A percentile compares a stretch with the other conserved stretches of the same genome.
Evolutionary conservation across 2,329 filamentous ascomycete species (phyloP).

Genomic region (Sarocladium strictum): DNA sequence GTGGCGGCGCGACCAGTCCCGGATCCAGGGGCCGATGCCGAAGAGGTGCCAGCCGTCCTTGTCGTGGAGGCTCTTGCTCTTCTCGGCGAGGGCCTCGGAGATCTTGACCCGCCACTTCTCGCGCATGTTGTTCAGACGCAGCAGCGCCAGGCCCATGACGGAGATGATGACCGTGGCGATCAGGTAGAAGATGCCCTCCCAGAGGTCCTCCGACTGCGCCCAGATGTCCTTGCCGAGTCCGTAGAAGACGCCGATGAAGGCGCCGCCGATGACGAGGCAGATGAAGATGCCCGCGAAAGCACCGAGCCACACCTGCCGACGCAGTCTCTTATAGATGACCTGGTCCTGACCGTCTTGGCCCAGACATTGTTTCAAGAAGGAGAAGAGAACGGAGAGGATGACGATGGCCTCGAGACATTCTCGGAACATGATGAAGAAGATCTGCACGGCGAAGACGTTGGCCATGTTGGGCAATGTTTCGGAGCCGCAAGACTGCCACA

Average conservation of each 20-base stretch:
- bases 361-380: conserved; percentile 73
- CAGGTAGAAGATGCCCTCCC: conserved; percentile 66
- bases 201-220: conserved; percentile 58
- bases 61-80: conserved; percentile 32
- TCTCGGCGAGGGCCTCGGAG: conserved; percentile 49
- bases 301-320: conserved; percentile 63
- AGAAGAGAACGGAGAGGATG: conserved; percentile 71
- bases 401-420: conserved; percentile 73
- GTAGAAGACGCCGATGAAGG: conserved; percentile 65
- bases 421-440: conserved; percentile 82
- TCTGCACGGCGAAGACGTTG: conserved; percentile 63
- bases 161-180: conserved; percentile 67
- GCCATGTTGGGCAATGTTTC: conserved; percentile 36
- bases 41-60: neutral
- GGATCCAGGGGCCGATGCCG: conserved; percentile 17
- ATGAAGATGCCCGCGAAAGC: conserved; percentile 51
- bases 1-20: conserved; percentile 61
- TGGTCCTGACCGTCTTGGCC: conserved; percentile 52
- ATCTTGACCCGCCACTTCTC: conserved; percentile 75
- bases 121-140: conserved; percentile 69
- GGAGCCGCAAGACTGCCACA: too few relatives aligned
- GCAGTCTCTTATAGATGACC: conserved; percentile 56
- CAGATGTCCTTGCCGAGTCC: conserved; percentile 58
- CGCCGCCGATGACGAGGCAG: conserved; percentile 55
- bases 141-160: conserved; percentile 65